Base-by-base conservation (phyloP, 2,329 filamentous ascomycete genomes). In the Trichoderma cornu-damae region DNA sequence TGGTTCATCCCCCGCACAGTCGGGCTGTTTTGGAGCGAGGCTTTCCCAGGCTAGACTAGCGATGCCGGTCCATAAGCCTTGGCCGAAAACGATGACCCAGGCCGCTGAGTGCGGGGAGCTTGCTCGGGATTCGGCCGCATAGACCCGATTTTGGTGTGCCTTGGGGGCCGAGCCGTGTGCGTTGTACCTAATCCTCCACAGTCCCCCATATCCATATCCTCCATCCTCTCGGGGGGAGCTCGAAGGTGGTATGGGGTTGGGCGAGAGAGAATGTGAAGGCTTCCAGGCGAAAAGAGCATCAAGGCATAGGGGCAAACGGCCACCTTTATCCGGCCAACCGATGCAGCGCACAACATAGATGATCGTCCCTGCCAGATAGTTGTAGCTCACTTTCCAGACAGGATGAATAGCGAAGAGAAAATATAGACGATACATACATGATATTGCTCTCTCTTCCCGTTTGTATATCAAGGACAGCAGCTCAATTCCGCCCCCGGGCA, bases 1-100 rank as follows among this genome's bases (percentile, higher is more conserved):
- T 48, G 46, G 24, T 20, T 49, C 18, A 26, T 42, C 37, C 49
- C 37, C 49, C 49, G 30, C 37, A 42, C 35, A 9, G 32, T 55
- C 42, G 52, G 52, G 32, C 24, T 55, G 42, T 24, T 30, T 22
- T 46, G 16, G 34, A 47, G 52, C 52, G 52, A 55, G 20, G 42
- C 16, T 12, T 35, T 16, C 35, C 35, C 24, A 38, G 37, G 37
- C 37, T 20, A 38, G 37, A 26, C 37, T 20, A 32, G 30, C 44
- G 28, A 30, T 30, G 18, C 37, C 37, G 16, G 37, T 22, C 18
- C 9, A 40, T 4, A 40, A n/a, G 16, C 37, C 24, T 43, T 43
- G 12, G 40, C 40, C 40, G 18, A 43, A 26, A 16, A 18, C 6
- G 20, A 8, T 24, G 16, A 14, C 8, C 26, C 12, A 20, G 12